Evolutionary conservation across 495 filamentous ascomycete genomes (phyloP).

Genomic region (Cercophora scortea): DNA sequence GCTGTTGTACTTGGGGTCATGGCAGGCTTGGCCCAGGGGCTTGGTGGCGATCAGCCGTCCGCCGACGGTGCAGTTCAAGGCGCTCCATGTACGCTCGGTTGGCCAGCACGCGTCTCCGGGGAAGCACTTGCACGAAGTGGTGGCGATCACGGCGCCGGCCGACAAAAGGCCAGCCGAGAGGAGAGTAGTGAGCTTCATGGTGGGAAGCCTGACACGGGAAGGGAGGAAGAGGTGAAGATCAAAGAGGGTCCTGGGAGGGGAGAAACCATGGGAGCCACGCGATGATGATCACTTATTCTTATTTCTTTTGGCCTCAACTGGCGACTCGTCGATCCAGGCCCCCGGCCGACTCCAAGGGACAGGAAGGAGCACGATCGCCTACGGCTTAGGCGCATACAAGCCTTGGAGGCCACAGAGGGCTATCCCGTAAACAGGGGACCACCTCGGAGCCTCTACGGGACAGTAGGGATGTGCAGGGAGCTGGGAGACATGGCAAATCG

Average conservation of each 20-base stretch:
- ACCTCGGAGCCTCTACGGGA: too few relatives aligned
- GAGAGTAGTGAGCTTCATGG: constrained; percentile 13
- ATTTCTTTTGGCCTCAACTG: too few relatives aligned
- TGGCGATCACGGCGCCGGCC: constrained; percentile 4
- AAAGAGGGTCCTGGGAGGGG: background rate
- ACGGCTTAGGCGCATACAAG: too few relatives aligned
- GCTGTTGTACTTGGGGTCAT: constrained; percentile 24
- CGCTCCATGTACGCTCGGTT: constrained; percentile 26
- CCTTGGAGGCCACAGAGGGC: too few relatives aligned
- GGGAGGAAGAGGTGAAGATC: background rate
- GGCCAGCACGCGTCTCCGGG: constrained; percentile 47
- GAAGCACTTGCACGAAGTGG: constrained; percentile 38
- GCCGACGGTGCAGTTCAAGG: constrained; percentile 35
- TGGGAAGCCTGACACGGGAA: constrained; percentile 2
- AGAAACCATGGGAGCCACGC: too few relatives aligned
- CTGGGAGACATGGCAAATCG: too few relatives aligned
- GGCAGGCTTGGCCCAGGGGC: constrained; percentile 44
- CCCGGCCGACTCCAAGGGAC: background rate
- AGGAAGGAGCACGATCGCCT: background rate
- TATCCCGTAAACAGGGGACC: too few relatives aligned
- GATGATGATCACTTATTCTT: too few relatives aligned
- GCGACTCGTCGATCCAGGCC: background rate
- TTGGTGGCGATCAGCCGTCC: constrained; percentile 42
- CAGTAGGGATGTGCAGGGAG: too few relatives aligned
- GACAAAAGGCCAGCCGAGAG: constrained; percentile 13